Evolutionary conservation across 2,329 filamentous ascomycete species (phyloP).

Genomic region (Trichoderma breve): DNA sequence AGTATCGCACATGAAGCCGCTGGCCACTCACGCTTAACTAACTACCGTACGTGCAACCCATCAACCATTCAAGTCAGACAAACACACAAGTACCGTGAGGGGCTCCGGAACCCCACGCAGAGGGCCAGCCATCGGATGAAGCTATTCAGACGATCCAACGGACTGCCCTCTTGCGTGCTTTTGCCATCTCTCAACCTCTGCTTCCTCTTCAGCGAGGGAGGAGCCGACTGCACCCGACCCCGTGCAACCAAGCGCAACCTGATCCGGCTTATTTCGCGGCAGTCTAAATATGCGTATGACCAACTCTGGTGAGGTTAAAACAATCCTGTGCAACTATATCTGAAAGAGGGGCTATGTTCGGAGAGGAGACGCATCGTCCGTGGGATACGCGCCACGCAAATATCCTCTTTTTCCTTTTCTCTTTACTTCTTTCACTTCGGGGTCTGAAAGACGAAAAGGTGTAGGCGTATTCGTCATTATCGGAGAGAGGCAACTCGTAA

Average conservation of each 20-base stretch:
- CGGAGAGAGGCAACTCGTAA: not conserved
- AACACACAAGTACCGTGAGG: not conserved
- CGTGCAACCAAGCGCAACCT: not conserved
- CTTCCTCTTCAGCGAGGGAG: not conserved
- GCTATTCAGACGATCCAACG: not conserved
- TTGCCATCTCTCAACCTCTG: not conserved
- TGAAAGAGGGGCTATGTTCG: not conserved
- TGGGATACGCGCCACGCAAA: not conserved
- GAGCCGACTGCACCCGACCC: not conserved
- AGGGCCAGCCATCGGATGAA: not conserved
- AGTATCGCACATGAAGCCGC: not conserved
- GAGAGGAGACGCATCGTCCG: not conserved
- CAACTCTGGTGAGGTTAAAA: not conserved
- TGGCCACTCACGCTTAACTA: not conserved
- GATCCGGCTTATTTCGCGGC: not conserved
- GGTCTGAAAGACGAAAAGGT: not conserved
- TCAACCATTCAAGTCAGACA: not conserved
- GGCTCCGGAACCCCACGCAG: not conserved
- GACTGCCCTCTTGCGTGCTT: not conserved
- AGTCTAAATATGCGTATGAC: not conserved
- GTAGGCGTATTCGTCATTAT: not conserved
- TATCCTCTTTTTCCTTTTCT: not conserved
- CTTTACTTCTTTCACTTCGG: too few species aligned
- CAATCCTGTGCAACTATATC: not conserved
- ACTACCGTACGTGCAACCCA: not conserved